These are phyloP conservation scores for Zoysia matrella DNA, from an alignment of 202 grass and related monocot species.

Conservation along the genomic window DNA sequence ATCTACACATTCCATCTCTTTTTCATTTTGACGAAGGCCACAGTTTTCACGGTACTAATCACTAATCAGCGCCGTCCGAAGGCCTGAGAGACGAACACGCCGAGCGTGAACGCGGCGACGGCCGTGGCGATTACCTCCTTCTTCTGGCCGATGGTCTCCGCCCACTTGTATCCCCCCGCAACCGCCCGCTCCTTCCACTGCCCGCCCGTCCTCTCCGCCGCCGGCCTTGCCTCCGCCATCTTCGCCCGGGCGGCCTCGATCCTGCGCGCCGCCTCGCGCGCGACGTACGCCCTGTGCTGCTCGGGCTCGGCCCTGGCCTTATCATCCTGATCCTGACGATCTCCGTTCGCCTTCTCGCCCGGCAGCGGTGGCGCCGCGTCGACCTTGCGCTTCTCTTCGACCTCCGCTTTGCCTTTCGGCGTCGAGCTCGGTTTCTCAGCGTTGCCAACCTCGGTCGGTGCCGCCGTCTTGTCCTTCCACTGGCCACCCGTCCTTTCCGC, in stretches of 20 bases:
- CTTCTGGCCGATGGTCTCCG: slow-evolving; percentile 55
- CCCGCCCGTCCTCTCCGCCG: slow-evolving; percentile 24
- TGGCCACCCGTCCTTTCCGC: slow-evolving; percentile 25
- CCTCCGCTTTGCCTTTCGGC: too few relatives aligned
- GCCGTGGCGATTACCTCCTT: slow-evolving; percentile 66
- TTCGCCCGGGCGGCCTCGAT: slow-evolving; percentile 39
- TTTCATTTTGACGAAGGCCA: neutral
- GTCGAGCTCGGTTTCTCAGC: too few relatives aligned
- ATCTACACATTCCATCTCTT: neutral
- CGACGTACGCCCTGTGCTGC: slow-evolving; percentile 16
- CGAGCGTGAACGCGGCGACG: slow-evolving; percentile 59
- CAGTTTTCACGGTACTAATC: neutral
- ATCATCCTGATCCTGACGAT: slow-evolving; percentile 2
- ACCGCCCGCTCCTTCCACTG: slow-evolving; percentile 53
- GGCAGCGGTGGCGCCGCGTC: neutral
- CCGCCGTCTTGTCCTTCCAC: slow-evolving; percentile 46
- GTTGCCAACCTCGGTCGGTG: too few relatives aligned
- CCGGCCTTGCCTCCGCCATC: slow-evolving; percentile 32
- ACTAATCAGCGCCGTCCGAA: neutral
- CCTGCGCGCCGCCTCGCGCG: slow-evolving; percentile 10
- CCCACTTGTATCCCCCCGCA: slow-evolving; percentile 40
- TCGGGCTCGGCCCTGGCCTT: slow-evolving; percentile 2
- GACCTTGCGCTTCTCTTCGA: too few relatives aligned
- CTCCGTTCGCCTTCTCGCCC: slow-evolving; percentile 7
- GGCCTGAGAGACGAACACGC: slow-evolving; percentile 39